These are phyloP conservation scores for Pistacia vera DNA, from an alignment of 345 rosid genomes.

Conservation along the genomic window DNA sequence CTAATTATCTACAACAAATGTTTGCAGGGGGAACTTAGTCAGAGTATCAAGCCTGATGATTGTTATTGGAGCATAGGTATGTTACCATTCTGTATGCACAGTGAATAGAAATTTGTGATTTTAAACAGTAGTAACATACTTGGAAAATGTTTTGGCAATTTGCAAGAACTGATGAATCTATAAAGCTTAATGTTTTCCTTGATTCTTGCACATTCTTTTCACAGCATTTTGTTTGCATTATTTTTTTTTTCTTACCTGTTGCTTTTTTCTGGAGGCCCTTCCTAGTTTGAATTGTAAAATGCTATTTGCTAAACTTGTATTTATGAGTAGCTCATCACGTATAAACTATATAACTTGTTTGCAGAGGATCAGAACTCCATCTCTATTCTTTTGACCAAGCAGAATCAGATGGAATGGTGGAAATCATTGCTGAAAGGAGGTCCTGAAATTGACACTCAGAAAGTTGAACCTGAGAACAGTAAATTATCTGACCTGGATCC, in stretches of 20 bases:
- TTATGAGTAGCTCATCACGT: neutral
- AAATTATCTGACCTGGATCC: conserved; percentile 81
- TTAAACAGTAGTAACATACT: no score
- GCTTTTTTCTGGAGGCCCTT: neutral
- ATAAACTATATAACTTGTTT: neutral
- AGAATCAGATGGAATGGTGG: conserved; percentile 96
- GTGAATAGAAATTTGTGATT: neutral
- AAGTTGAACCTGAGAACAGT: conserved; percentile 91
- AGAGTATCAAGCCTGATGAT: conserved; percentile 75
- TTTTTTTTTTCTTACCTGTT: neutral
- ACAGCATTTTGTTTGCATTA: neutral
- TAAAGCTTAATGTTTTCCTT: neutral
- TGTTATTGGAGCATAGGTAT: conserved; percentile 95
- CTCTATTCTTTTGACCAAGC: conserved; percentile 83
- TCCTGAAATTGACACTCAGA: conserved; percentile 90
- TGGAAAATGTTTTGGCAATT: neutral
- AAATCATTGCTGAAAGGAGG: conserved; percentile 78
- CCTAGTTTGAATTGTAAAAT: neutral
- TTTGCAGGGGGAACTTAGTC: conserved; percentile 72
- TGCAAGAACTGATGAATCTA: neutral
- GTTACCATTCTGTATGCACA: neutral
- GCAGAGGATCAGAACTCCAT: conserved; percentile 70
- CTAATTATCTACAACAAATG: neutral
- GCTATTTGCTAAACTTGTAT: neutral
- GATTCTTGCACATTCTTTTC: neutral